These are phyloP conservation scores for Euphorbia pulcherrima DNA, from an alignment of 345 rosid species.

Conservation along the genomic window DNA sequence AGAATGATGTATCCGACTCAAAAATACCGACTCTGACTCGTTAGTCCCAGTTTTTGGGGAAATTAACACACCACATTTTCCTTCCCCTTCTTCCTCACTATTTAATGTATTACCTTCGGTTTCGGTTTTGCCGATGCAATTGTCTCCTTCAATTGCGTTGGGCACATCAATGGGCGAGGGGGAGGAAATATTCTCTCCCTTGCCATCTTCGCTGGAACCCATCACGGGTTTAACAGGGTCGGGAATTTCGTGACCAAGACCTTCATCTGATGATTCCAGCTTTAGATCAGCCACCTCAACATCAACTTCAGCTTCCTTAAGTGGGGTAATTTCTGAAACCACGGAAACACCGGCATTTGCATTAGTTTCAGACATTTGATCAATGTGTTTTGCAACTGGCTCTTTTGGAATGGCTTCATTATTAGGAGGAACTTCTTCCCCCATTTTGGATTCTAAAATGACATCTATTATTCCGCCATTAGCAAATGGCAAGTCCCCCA, in stretches of 20 bases:
- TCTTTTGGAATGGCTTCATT: constrained; percentile 16
- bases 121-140: constrained; percentile 12
- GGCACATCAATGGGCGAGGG: constrained; percentile 12
- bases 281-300: constrained; percentile 5
- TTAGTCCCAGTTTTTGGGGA: constrained; percentile 52
- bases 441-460: constrained; percentile 28
- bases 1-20: constrained; percentile 97
- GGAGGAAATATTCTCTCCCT: neutral
- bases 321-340: constrained; percentile 11
- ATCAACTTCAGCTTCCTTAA: constrained; percentile 13
- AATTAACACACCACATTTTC: constrained; percentile 34
- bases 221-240: constrained; percentile 28
- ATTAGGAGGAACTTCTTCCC: constrained; percentile 21
- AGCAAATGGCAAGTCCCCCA: constrained; percentile 32
- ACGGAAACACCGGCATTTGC: constrained; percentile 14
- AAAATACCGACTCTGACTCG: constrained; percentile 69
- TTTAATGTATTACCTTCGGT: constrained; percentile 10
- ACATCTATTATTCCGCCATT: constrained; percentile 26
- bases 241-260: constrained; percentile 12
- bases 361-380: constrained; percentile 26
- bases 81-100: constrained; percentile 30
- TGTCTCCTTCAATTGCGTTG: constrained; percentile 7
- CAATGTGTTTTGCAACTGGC: constrained; percentile 15
- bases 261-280: constrained; percentile 17
- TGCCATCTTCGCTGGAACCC: constrained; percentile 17